Conservation (phyloP, 1,139 yeast genomes). For the Hansenula lynferdii region DNA sequence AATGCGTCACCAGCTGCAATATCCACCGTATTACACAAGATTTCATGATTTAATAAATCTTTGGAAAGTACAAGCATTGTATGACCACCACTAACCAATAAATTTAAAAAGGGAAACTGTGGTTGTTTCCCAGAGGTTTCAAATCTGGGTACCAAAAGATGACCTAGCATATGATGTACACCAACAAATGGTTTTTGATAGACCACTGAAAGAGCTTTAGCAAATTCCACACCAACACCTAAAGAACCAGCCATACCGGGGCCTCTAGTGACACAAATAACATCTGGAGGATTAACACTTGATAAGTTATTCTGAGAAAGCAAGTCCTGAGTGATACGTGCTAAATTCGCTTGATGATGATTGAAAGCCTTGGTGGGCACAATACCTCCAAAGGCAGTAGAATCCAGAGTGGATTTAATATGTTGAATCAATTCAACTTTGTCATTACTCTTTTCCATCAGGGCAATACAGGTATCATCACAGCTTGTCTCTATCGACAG, state of each 20-base stretch:
- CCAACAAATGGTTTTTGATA: constrained; percentile 79
- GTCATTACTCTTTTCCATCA: constrained; percentile 45
- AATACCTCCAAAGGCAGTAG: constrained; percentile 72
- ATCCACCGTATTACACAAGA: constrained; percentile 73
- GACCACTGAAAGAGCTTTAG: constrained; percentile 79
- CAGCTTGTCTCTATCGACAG: constrained; percentile 91
- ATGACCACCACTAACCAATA: constrained; percentile 92
- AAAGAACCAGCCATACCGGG: constrained; percentile 97
- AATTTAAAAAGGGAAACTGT: constrained; percentile 70
- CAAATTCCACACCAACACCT: constrained; percentile 76
- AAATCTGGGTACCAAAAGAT: constrained; percentile 67
- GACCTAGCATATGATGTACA: constrained; percentile 97
- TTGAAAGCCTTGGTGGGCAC: constrained; percentile 81
- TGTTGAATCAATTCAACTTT: constrained; percentile 55
- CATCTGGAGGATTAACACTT: constrained; percentile 48
- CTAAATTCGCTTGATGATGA: constrained; percentile 65
- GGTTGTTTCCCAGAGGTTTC: constrained; percentile 41
- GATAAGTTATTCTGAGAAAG: constrained; percentile 25
- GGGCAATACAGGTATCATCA: constrained; percentile 89
- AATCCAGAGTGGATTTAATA: constrained; percentile 60
- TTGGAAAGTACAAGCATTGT: constrained; percentile 76
- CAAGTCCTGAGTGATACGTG: constrained; percentile 36
- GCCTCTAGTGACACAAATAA: constrained; percentile 88
- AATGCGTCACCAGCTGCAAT: constrained; percentile 93
- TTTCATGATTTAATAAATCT: constrained; percentile 58